Evolutionary conservation across 2,329 filamentous ascomycete genomes (phyloP).

Genomic region (Hirsutella thompsonii): DNA sequence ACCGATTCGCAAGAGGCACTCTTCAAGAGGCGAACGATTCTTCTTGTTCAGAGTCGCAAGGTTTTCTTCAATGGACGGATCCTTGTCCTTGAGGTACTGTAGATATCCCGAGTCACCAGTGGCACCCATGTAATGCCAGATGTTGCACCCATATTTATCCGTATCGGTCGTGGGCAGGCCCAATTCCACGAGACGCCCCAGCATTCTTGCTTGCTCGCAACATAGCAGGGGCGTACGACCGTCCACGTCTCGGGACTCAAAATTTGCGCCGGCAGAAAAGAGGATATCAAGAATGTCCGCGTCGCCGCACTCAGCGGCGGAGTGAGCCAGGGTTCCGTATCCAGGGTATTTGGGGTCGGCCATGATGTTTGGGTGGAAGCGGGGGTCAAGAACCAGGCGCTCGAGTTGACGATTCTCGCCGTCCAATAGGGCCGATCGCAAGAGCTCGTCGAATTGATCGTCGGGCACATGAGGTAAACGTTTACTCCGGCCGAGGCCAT

Average conservation of each 20-base stretch:
- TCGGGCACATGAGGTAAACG: constrained; percentile 8
- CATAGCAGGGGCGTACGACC: constrained; percentile 23
- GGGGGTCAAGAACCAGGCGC: constrained; percentile 14
- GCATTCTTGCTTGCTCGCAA: constrained; percentile 12
- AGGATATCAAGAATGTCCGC: constrained; percentile 15
- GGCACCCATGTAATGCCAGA: constrained; percentile 24
- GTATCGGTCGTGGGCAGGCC: constrained; percentile 14
- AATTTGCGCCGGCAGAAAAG: constrained; percentile 12
- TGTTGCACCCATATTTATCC: constrained; percentile 18
- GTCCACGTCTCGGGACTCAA: constrained; percentile 13
- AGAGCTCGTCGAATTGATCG: constrained; percentile 8
- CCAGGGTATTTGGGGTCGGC: constrained; percentile 1
- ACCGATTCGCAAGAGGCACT: constrained; percentile 14
- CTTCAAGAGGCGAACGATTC: constrained; percentile 17
- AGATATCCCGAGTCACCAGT: constrained; percentile 17
- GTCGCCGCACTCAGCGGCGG: constrained; percentile 13
- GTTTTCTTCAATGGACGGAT: constrained; percentile 15
- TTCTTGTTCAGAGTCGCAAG: constrained; percentile 8
- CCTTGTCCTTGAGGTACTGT: constrained; percentile 16
- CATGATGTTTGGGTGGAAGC: constrained; percentile 16
- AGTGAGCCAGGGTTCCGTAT: constrained; percentile 17
- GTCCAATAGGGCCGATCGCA: constrained; percentile 14
- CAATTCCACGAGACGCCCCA: constrained; percentile 15
- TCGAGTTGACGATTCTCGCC: constrained; percentile 11
- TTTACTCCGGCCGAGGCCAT: constrained; percentile 1